These are phyloP conservation scores for Alternaria atra DNA, from an alignment of 2,329 filamentous ascomycete species.

Conservation along the genomic window DNA sequence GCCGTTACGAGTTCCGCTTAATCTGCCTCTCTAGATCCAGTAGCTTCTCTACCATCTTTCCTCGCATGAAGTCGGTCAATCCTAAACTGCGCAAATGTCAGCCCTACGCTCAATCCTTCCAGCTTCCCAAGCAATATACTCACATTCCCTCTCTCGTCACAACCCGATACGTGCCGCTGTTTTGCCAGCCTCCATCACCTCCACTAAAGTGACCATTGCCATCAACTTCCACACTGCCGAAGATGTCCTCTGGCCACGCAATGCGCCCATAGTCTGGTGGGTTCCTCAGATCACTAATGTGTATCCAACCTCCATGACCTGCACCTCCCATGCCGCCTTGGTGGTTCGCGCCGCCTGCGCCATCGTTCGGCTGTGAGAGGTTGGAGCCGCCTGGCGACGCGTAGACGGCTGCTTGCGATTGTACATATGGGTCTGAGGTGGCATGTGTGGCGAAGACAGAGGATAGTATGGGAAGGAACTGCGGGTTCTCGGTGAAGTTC, in stretches of 20 bases:
- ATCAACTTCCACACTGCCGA: constrained; percentile 71
- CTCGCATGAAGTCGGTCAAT: constrained; percentile 34
- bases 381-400: constrained; percentile 66
- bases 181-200: constrained; percentile 65
- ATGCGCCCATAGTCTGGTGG: constrained; percentile 72
- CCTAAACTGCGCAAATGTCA: constrained; percentile 20
- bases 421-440: constrained; percentile 63
- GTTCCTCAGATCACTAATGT: constrained; percentile 67
- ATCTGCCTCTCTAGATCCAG: constrained; percentile 32
- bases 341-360: constrained; percentile 64
- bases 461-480: constrained; percentile 66
- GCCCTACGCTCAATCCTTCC: not conserved
- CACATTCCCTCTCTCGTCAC: constrained; percentile 68
- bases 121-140: constrained; percentile 40
- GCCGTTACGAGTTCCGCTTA: constrained; percentile 20
- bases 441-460: constrained; percentile 64
- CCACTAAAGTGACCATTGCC: constrained; percentile 65
- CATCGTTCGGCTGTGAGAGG: constrained; percentile 58
- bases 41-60: constrained; percentile 32
- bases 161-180: constrained; percentile 69
- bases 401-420: constrained; percentile 68
- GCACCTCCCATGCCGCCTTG: constrained; percentile 67
- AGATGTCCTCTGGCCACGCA: constrained; percentile 72
- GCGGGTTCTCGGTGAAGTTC: constrained; percentile 64
- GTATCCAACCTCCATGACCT: constrained; percentile 68